Base-by-base conservation (phyloP, 371 early-diverging fungal genomes). In the Rhizomucor miehei region DNA sequence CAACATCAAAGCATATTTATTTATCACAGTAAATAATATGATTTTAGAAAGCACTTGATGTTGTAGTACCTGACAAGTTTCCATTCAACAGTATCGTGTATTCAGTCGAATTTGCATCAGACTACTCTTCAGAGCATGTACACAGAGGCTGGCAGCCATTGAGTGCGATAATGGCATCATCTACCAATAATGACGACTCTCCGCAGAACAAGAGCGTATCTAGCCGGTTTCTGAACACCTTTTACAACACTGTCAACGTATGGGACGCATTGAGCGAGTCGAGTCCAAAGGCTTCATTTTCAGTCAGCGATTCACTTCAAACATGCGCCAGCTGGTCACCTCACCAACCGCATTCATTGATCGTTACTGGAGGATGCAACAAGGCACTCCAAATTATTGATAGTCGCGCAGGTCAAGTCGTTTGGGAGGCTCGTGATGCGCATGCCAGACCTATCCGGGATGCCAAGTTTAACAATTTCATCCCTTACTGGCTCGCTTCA, bases 401-500 rank as follows among this genome's bases (percentile, higher is more conserved):
- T 35, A 56, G 51, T 1, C 43, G 76, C 3, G 36, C 56, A 2
- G 43, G 43, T 8, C 37, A 48, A 3, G 37, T 57, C 20, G 70
- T 63, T 0, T 72, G 72, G 73, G 51, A 48, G 20, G 63, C 57
- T 3, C 34, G 49, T 8, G 49, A 63, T 23, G 70, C 72, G 0
- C 79, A 75, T 44, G 56, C 56, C 20, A 66, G 57, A 3, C 56
- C 82, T 10, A 77, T 90, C 10, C 78, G 69, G 5, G 81, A 84
- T 39, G 73, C 85, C 4, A 59, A 80, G 37, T 89, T 89, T 71
- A 87, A 77, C 56, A 86, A 90, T 11, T 89, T 88, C 54, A 71
- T 90, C 47, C 91, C 92, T 5, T 89, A 89, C 57, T 91, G 90
- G 91, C 52, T 92, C 39, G 91, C 90, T 0, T 79, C 81, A 12